Evolutionary conservation across 495 filamentous ascomycete genomes (phyloP), one percentile per base, ranked within the genome.

Genomic region (Penicillium chermesinum): DNA sequence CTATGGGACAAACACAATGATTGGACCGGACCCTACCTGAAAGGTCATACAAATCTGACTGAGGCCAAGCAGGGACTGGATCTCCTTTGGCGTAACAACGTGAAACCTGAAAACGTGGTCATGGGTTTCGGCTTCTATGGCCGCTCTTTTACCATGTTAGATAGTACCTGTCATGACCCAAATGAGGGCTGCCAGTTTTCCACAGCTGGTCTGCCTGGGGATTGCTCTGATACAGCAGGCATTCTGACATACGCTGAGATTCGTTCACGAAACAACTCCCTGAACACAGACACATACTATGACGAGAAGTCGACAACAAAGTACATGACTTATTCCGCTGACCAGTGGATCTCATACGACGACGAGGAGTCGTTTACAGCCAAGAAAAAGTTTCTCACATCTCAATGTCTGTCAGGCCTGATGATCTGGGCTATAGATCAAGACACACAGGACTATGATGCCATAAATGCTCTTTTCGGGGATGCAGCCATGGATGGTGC

Each of bases 81-180:
- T 1, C 62, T 65, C 0, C 36, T 72, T 1, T 71, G 66, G 68
- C 55, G 55, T 16, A 49, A 53, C 21, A 56, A 53, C 0, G 34
- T 73, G 1, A 32, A 57, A 25, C 56, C 68, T 0, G 5, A 15
- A 9, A 67, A 69, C n/a, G 44, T 73, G 17, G 58, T 65, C 9
- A 51, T 73, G 17, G 70, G 70, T 2, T 3, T 64, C 1, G 64
- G 61, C 18, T 58, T 53, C 27, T 73, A 73, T 46, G 68, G 70
- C 0, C 55, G 67, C 4, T 49, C 52, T 17, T 63, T 54, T 38
- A 63, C 49, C 0, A 20, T 64, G 17, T 12, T 15, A 12, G 43
- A 55, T 20, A 9, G 19, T 5, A 4, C 7, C 21, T 58, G 52
- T 20, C 14, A 38, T 16, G n/a, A n/a, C n/a, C n/a, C n/a, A n/a